Evolutionary conservation across 345 rosid species (phyloP).

Genomic region (Cardamine occulta): DNA sequence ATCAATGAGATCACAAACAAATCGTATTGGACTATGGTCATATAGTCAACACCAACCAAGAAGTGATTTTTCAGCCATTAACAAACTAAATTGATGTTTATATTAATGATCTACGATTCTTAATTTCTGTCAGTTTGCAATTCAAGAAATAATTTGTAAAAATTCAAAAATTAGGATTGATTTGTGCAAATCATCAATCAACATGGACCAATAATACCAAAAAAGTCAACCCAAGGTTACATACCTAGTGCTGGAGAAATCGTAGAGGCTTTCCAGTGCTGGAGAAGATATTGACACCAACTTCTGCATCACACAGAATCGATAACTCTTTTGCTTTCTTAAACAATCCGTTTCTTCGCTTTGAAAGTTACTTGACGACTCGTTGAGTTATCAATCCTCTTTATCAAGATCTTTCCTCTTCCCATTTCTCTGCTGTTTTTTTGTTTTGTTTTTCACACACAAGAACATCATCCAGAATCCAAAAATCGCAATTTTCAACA

Average conservation of each 20-base stretch:
- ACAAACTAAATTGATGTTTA: neutral
- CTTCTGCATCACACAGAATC: slow-evolving; percentile 42
- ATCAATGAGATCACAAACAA: slow-evolving; percentile 13
- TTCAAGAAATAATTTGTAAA: neutral
- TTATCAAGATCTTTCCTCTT: slow-evolving; percentile 43
- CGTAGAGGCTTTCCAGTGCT: slow-evolving; percentile 40
- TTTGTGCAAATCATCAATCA: neutral
- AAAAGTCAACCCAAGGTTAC: slow-evolving; percentile 8
- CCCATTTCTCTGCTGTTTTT: slow-evolving; percentile 23
- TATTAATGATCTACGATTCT: too few relatives aligned
- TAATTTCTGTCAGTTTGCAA: too few relatives aligned
- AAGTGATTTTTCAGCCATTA: neutral
- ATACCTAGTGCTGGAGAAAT: slow-evolving; percentile 44
- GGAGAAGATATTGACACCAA: slow-evolving; percentile 41
- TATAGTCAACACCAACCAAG: slow-evolving; percentile 11
- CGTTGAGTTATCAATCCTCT: slow-evolving; percentile 39
- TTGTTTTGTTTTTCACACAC: neutral
- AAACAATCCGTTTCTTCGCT: slow-evolving; percentile 42
- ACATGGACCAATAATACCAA: neutral
- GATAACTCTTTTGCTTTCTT: slow-evolving; percentile 43
- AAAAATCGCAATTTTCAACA: neutral
- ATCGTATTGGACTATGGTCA: neutral
- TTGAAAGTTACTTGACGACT: slow-evolving; percentile 46
- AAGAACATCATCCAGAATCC: slow-evolving; percentile 8
- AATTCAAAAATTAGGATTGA: neutral